phyloP scores from a whole-genome alignment of 1,284 basidiomycete genomes.

The Volvariella surrecta region DNA sequence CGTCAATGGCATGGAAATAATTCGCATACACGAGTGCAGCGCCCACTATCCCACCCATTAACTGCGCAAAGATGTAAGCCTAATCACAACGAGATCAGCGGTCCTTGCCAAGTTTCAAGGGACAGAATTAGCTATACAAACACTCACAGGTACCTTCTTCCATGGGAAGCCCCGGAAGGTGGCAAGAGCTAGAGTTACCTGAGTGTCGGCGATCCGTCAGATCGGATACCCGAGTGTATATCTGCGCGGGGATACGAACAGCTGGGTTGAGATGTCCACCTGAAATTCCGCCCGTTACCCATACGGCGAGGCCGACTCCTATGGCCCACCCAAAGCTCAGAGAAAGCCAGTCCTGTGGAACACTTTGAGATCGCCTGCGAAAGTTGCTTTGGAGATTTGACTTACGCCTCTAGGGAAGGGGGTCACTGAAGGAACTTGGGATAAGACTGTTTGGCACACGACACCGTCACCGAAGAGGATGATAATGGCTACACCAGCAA shows the following conservation, averaged over 20 bases:
- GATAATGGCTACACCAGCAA: slow-evolving; percentile 41
- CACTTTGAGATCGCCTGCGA: background rate
- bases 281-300: slow-evolving; percentile 44
- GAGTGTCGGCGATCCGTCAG: background rate
- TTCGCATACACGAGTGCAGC: slow-evolving; percentile 36
- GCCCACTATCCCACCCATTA: slow-evolving; percentile 36
- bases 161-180: slow-evolving; percentile 57
- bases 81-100: background rate
- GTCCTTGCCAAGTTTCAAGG: background rate
- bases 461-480: slow-evolving; percentile 60
- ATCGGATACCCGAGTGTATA: background rate
- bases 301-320: slow-evolving; percentile 48
- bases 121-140: background rate
- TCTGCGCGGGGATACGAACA: slow-evolving; percentile 20
- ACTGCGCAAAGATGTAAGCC: slow-evolving; percentile 34
- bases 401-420: slow-evolving; percentile 54
- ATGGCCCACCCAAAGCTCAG: slow-evolving; percentile 48
- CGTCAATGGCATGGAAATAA: slow-evolving; percentile 36
- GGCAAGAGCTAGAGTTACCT: slow-evolving; percentile 47
- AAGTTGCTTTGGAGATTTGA: slow-evolving; percentile 9
- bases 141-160: slow-evolving; percentile 45
- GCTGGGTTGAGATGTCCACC: slow-evolving; percentile 68
- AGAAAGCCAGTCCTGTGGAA: slow-evolving; percentile 32
- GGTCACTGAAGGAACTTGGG: slow-evolving; percentile 40
- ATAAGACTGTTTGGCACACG: slow-evolving; percentile 55